Conservation (phyloP, 305 asterid genomes). For the Fraxinus sp. region DNA sequence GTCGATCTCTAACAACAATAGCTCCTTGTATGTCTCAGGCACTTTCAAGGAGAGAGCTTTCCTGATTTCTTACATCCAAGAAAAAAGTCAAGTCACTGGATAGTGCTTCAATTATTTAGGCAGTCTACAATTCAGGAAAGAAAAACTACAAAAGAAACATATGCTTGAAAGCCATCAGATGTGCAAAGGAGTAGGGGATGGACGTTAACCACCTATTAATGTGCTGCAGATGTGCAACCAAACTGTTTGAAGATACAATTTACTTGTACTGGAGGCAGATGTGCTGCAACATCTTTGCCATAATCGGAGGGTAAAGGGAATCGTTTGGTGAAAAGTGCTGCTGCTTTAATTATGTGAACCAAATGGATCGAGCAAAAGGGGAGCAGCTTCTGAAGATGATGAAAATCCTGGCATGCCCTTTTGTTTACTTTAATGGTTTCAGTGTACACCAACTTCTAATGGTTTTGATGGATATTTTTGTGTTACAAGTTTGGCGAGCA, state of each 20-base stretch:
- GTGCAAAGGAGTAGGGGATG: neutral
- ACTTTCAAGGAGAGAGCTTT: conserved; percentile 78
- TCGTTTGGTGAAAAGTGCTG: neutral
- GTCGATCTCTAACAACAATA: conserved; percentile 74
- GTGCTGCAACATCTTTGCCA: neutral
- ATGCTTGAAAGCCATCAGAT: neutral
- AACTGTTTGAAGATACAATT: neutral
- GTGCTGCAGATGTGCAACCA: neutral
- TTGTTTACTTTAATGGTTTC: neutral
- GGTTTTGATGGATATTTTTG: neutral
- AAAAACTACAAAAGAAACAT: neutral
- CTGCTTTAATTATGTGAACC: neutral
- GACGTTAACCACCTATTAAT: neutral
- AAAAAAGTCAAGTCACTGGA: conserved; percentile 31
- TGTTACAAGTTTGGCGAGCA: neutral
- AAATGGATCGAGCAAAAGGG: neutral
- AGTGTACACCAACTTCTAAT: neutral
- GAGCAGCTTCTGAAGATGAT: neutral
- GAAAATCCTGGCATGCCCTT: neutral
- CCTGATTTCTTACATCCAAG: conserved; percentile 73
- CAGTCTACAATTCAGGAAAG: neutral
- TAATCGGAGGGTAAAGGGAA: neutral
- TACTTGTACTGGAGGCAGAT: neutral
- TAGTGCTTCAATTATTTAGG: conserved; percentile 1
- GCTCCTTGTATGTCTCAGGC: conserved; percentile 76